Percentiles rank a stretch among this genome's conserved stretches.
Conservation (phyloP, 2,329 filamentous ascomycete genomes). For the Thelonectria rubi region DNA sequence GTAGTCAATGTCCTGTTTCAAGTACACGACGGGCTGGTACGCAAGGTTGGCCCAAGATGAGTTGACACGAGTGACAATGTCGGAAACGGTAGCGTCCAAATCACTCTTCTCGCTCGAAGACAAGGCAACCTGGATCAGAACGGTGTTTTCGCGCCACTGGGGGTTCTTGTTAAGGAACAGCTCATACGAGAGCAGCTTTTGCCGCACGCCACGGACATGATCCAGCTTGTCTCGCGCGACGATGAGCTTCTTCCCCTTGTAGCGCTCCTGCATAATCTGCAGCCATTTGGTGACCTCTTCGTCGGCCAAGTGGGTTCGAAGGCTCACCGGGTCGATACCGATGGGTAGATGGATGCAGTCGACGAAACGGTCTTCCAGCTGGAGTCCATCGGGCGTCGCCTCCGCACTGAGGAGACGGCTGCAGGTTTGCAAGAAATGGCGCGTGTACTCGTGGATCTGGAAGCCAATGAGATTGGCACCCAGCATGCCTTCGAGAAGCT, state of each 20-base stretch:
- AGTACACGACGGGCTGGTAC: constrained; percentile 90
- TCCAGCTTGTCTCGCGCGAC: constrained; percentile 95
- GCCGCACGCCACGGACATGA: constrained; percentile 87
- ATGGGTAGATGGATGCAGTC: constrained; percentile 88
- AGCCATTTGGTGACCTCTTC: constrained; percentile 82
- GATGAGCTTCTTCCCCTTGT: constrained; percentile 88
- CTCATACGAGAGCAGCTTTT: constrained; percentile 92
- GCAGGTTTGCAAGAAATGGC: constrained; percentile 96
- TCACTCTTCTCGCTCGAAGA: constrained; percentile 90
- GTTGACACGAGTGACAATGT: constrained; percentile 95
- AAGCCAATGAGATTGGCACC: constrained; percentile 93
- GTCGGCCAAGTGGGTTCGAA: constrained; percentile 75
- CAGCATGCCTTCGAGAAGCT: constrained; percentile 90
- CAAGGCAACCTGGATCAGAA: constrained; percentile 92
- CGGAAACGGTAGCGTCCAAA: constrained; percentile 85
- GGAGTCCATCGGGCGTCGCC: constrained; percentile 85
- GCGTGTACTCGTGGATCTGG: constrained; percentile 90
- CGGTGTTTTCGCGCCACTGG: constrained; percentile 86
- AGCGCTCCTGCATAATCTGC: constrained; percentile 80
- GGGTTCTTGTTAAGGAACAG: constrained; percentile 94
- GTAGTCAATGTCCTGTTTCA: constrained; percentile 95
- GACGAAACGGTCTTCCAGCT: constrained; percentile 92
- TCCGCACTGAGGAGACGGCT: constrained; percentile 91
- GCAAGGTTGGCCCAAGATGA: constrained; percentile 89
- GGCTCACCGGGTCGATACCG: constrained; percentile 84